Evolutionary conservation across 805 yeast genomes (phyloP), one percentile per base, ranked within the genome.

Genomic region (Yamadazyma tumulicola): DNA sequence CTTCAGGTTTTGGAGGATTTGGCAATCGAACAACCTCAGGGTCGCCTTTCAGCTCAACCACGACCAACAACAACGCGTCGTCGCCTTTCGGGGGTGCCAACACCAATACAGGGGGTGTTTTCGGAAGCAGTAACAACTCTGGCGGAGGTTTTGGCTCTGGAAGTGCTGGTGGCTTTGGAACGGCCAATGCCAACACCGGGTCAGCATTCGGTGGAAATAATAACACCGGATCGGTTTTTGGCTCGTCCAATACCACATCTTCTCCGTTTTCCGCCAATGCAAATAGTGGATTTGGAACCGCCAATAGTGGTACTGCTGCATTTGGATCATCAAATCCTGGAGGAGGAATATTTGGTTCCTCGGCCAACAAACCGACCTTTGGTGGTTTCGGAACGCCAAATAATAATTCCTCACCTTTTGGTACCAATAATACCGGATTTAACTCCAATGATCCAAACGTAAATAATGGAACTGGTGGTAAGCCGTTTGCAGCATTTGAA

Each of bases 391-490:
- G 54, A 6, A 34, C 39, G 23, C 43, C 46, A 19, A 23, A 31
- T 39, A 26, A 26, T 20, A 48, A 43, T 21, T 32, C 52, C 12
- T 47, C 60, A 6, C 52, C 54, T 4, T 49, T 56, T 39, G 55
- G 55, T 20, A 31, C 47, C 7, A 46, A 39, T 7, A 37, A 37
- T 33, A 26, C 46, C 4, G 46, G 44, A 4, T 26, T 60, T 57
- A 51, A 49, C 3, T 63, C 68, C 1, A 51, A 51, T 4, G 65
- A 51, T 34, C 42, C 64, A 12, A 48, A 53, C 35, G 59, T 54
- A 19, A 66, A 74, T 60, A 72, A 77, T 43, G 95, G 96, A 21
- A 81, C 96, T 4, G 75, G 81, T 0, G 60, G 70, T 6, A 77
- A 72, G 47, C 91, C 95, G 1, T 89, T 79, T 54, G 68, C 77